Evolutionary conservation across 306 rosid species (phyloP), one percentile per base, ranked within the genome.

Genomic region (Sphenostylis stenocarpa): DNA sequence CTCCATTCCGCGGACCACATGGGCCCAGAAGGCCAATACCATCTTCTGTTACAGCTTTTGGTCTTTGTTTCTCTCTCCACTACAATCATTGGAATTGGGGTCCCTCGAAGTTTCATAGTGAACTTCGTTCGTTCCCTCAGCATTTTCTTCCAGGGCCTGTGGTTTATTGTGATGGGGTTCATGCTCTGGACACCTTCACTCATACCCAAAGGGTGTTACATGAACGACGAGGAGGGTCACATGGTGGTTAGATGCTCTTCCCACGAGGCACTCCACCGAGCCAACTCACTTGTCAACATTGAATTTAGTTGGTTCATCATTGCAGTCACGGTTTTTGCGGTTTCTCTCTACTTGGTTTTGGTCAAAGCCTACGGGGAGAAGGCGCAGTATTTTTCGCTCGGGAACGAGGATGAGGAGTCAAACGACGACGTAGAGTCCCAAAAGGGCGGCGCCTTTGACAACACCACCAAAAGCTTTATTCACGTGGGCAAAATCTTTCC

Each of bases 1-100:
- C 85, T 88, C 17, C 94, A 88, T 82, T 88, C 96, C 0, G 81
- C 96, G 0, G 97, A 90, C 23, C 97, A 93, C 77, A 73, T 34
- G 77, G 96, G 94, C 2, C 94, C 94, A 0, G 96, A 90, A 67
- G 97, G 96, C 7, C 97, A 89, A 49, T 93, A 86, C 85, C 97
- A 93, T 71, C 53, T 86, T 62, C 67, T 93, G 20, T 65, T 93
- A 0, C 94, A 88, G 76, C 58, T 93, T 3, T 20, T 93, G 6
- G 67, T 90, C 24, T 1, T 70, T 1, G 80, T 89, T 15, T 88
- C 90, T 5, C 24, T 93, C 1, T 28, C 65, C 61, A 87, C 94
- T 1, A 58, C 92, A n/a, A 72, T 93, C 4, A 48, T 89, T 39
- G 90, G 89, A 34, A 86, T 93, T 39, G 87, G 79, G 2, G 1